Base-by-base conservation (phyloP, 2,329 filamentous ascomycete species). In the Penicillium sp. region DNA sequence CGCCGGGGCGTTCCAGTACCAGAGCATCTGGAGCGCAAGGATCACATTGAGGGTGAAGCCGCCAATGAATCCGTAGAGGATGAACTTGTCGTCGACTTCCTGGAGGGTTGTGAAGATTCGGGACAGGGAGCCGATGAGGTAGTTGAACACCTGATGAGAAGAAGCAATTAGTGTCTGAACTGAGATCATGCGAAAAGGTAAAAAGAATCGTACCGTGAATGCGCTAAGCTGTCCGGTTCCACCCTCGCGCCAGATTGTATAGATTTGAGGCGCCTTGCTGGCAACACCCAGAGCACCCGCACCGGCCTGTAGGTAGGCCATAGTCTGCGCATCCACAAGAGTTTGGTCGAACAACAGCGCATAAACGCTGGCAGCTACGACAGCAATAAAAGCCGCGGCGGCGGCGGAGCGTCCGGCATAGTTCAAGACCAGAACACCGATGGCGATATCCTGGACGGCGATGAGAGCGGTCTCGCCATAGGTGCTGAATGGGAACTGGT, bases 91-190 rank as follows among this genome's bases (percentile, higher is more conserved):
- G 73, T 96, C 89, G 58, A 99, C 94, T 80, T 99, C 94, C 71
- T 97, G 92, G 56, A 99, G 80, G 9, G 95, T 99, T 32, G 94
- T 99, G 77, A 97, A 99, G 78, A 99, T 96, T 72, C 94, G 89
- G 26, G 91, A 90, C 56, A 97, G 85, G 42, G 92, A 96, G 38
- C 95, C 94, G 66, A 87, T 82, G 68, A 99, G 90, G 77, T 96
- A 99, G 81, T 97, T 97, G 84, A 99, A 96, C 66, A 99, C 92
- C 92, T 97, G 46, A 11, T 24, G 26, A 61, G 7, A 39, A 47
- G 8, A 16, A 20, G 20, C 10, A 59, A 42, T 60, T 49, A 59
- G 59, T 26, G 13, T 31, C 10, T 10, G 38, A 7, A 7, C 20
- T 11, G 29, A 13, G 8, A 20, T 16, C 14, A n/a, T 1, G 20